Evolutionary conservation across 345 rosid species (phyloP).

Genomic region (Diplotaxis tenuifolia): DNA sequence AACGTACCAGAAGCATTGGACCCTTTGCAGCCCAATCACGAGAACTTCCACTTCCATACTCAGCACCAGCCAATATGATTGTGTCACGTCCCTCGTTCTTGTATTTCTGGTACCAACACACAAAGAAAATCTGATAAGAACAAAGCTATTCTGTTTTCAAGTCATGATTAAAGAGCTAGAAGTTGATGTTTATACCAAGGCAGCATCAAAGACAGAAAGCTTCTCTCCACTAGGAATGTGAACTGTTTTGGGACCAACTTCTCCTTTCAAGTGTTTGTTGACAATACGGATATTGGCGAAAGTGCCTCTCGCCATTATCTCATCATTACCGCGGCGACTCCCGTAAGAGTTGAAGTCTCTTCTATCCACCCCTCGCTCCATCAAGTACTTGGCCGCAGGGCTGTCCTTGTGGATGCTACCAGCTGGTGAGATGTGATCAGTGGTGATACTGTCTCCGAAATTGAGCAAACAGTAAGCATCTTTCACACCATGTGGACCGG

Average conservation of each 20-base stretch:
- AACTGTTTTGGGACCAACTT: constrained; percentile 86
- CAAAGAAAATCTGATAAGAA: not conserved
- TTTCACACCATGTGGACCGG: constrained; percentile 84
- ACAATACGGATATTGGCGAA: constrained; percentile 81
- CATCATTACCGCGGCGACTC: constrained; percentile 87
- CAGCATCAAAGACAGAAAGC: constrained; percentile 75
- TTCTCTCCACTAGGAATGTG: constrained; percentile 81
- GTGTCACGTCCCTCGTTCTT: constrained; percentile 67
- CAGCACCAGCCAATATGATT: constrained; percentile 81
- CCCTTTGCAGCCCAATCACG: constrained; percentile 99
- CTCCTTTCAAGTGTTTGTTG: constrained; percentile 77
- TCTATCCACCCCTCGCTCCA: constrained; percentile 79
- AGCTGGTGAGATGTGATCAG: constrained; percentile 98
- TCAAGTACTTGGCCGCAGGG: constrained; percentile 88
- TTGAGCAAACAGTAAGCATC: constrained; percentile 93
- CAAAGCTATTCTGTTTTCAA: not conserved
- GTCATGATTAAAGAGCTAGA: not conserved
- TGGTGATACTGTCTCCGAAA: constrained; percentile 96
- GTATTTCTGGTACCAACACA: constrained; percentile 57
- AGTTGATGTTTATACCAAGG: constrained; percentile 48
- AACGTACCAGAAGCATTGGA: constrained; percentile 75
- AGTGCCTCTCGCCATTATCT: constrained; percentile 85
- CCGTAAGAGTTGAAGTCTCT: constrained; percentile 88
- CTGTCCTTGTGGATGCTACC: constrained; percentile 97
- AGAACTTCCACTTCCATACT: constrained; percentile 96